Evolutionary conservation across 75 land plant species (phyloP).

Genomic region (Selaginella moellendorffii): DNA sequence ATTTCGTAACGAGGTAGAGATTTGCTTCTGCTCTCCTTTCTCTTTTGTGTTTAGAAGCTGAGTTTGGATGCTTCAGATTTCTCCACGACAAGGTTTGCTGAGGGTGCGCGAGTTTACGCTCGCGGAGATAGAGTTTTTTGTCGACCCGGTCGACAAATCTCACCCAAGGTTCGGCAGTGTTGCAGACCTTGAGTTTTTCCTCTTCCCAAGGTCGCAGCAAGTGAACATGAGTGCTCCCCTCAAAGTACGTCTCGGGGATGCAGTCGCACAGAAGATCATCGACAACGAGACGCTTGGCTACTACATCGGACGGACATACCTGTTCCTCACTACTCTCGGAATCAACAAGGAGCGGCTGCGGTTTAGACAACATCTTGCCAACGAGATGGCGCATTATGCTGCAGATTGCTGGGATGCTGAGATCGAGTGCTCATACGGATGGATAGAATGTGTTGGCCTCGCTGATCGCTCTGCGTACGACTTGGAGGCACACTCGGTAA

Average conservation of each 20-base stretch:
- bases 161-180: slow-evolving; percentile 78
- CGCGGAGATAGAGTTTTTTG: slow-evolving; percentile 97
- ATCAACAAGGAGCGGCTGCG: slow-evolving; percentile 74
- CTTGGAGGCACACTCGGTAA: slow-evolving; percentile 76
- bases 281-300: slow-evolving; percentile 94
- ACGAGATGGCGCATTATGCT: slow-evolving; percentile 99
- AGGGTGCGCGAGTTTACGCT: slow-evolving; percentile 85
- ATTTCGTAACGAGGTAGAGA: slow-evolving; percentile 75
- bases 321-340: slow-evolving; percentile 68
- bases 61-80: slow-evolving; percentile 62
- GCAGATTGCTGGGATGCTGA: slow-evolving; percentile 99
- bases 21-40: not conserved
- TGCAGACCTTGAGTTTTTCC: slow-evolving; percentile 50
- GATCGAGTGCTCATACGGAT: slow-evolving; percentile 90
- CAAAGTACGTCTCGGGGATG: slow-evolving; percentile 47
- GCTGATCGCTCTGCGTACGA: slow-evolving; percentile 99
- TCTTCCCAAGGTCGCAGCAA: slow-evolving; percentile 78
- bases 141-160: slow-evolving; percentile 80
- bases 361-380: slow-evolving; percentile 85
- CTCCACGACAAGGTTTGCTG: slow-evolving; percentile 85
- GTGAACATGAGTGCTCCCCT: slow-evolving; percentile 36
- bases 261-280: slow-evolving; percentile 74
- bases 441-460: slow-evolving; percentile 96
- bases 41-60: not conserved
- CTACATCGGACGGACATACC: slow-evolving; percentile 86